phyloP scores from a whole-genome alignment of 2,329 filamentous ascomycete genomes.

The Pseudogymnoascus sp. region DNA sequence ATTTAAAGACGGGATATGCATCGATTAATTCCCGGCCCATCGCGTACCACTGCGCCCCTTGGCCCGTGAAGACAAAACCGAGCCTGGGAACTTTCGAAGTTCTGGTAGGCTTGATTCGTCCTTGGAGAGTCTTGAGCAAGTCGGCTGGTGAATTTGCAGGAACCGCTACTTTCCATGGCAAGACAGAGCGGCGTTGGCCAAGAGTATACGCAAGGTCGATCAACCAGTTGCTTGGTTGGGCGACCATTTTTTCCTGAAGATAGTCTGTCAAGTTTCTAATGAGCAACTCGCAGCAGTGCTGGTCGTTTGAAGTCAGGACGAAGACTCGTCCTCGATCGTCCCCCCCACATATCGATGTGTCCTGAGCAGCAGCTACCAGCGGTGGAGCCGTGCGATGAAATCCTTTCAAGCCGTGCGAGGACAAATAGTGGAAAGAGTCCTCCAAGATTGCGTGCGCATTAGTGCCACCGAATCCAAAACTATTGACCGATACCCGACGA shows the following conservation, averaged over 20 bases:
- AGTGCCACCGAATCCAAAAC: slow-evolving; percentile 28
- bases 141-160: slow-evolving; percentile 16
- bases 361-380: too few species aligned
- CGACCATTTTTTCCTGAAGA: too few species aligned
- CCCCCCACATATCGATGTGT: too few species aligned
- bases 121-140: slow-evolving; percentile 33
- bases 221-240: too few species aligned
- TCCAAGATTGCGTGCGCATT: slow-evolving; percentile 34
- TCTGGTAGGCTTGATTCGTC: slow-evolving; percentile 20
- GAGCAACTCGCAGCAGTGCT: too few species aligned
- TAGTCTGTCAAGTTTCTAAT: too few species aligned
- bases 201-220: slow-evolving; percentile 23
- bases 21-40: slow-evolving; percentile 26
- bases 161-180: slow-evolving; percentile 22
- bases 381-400: background rate
- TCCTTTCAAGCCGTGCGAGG: slow-evolving; percentile 1
- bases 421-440: slow-evolving; percentile 28
- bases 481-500: slow-evolving; percentile 22
- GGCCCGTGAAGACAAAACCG: slow-evolving; percentile 25
- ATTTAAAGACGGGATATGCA: slow-evolving; percentile 30
- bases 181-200: slow-evolving; percentile 20
- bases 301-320: too few species aligned
- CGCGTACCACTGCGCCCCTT: slow-evolving; percentile 24
- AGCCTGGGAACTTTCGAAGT: slow-evolving; percentile 16
- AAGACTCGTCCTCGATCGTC: too few species aligned